These are phyloP conservation scores for Fraxinus nigra DNA, from an alignment of 305 asterid species.

Conservation along the genomic window DNA sequence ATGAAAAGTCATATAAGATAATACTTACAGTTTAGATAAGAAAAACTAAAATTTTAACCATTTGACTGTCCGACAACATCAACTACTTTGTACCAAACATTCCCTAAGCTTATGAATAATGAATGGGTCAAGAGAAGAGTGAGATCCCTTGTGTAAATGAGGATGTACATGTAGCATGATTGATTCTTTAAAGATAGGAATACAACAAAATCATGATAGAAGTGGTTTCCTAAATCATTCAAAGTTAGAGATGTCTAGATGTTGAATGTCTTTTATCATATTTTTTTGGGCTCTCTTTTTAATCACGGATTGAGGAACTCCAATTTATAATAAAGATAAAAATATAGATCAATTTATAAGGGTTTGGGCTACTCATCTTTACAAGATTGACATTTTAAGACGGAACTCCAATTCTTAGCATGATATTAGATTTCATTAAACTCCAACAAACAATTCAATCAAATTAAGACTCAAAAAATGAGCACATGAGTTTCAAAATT, in stretches of 20 bases:
- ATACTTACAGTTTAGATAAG: background rate
- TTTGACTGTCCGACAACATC: background rate
- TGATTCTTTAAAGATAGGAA: background rate
- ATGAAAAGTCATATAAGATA: background rate
- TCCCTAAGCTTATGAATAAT: background rate
- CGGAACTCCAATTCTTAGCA: no score
- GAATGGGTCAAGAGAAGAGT: background rate
- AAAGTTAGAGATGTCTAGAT: background rate
- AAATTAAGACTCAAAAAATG: no score
- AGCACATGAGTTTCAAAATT: no score
- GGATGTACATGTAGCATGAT: no score
- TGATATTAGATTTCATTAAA: no score
- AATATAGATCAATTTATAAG: no score
- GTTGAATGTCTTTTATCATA: background rate
- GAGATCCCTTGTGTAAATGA: background rate
- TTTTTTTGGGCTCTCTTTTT: no score
- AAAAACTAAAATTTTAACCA: background rate
- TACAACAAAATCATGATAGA: background rate
- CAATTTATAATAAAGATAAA: no score
- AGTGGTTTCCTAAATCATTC: slow-evolving; percentile 2
- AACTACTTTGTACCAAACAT: background rate
- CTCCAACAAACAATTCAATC: no score
- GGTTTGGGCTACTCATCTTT: no score
- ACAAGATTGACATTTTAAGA: no score
- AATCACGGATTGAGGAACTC: no score